Evolutionary conservation across 371 early-diverging fungal species (phyloP).

Genomic region (Mucor piriformis): DNA sequence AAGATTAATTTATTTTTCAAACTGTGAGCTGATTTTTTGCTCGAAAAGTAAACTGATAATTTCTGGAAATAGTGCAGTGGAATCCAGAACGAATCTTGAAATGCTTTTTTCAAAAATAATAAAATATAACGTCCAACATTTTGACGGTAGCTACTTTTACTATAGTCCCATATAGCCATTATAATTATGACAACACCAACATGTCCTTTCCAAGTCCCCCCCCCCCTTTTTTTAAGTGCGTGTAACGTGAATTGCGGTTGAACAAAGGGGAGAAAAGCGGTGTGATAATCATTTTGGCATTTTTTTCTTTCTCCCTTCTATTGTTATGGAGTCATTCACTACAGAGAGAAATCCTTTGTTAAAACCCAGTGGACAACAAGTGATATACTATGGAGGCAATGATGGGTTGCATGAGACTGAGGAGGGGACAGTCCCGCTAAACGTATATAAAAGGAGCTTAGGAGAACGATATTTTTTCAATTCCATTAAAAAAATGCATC

Average conservation of each 20-base stretch:
- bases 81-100: too few relatives aligned
- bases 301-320: background rate
- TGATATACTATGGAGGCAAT: conserved; percentile 2
- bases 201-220: too few relatives aligned
- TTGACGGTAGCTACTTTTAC: too few relatives aligned
- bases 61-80: too few relatives aligned
- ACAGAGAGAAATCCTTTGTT: conserved; percentile 2
- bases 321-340: conserved; percentile 2
- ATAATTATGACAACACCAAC: too few relatives aligned
- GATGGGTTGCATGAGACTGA: conserved; percentile 2
- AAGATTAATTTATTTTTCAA: too few relatives aligned
- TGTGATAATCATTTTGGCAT: background rate
- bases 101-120: too few relatives aligned
- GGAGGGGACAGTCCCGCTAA: background rate
- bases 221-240: too few relatives aligned
- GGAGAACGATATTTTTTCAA: background rate
- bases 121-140: too few relatives aligned
- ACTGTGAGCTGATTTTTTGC: too few relatives aligned
- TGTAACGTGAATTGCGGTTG: background rate
- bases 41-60: too few relatives aligned
- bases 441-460: conserved; percentile 6
- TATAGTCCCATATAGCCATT: too few relatives aligned
- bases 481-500: background rate
- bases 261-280: background rate
- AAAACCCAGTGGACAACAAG: background rate